Base-by-base conservation (phyloP, 2,329 filamentous ascomycete species). In the Orbilia oligospora region DNA sequence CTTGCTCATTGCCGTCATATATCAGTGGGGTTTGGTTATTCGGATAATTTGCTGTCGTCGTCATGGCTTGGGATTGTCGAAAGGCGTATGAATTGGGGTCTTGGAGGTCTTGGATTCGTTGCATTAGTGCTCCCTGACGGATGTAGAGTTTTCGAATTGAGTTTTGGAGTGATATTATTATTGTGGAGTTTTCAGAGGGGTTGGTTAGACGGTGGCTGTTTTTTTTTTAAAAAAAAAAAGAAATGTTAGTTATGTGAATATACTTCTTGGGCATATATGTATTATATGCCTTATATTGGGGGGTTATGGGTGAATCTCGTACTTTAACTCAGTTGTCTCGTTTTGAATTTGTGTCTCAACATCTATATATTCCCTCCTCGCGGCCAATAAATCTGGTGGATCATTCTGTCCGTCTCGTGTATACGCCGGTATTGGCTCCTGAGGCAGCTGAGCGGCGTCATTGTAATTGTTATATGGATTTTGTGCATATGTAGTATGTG, bases 31-130 rank as follows among this genome's bases (percentile, higher is more conserved):
- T 56, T 18, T 73, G 56, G 14, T 66, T 18, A 8, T 27, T 44
- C 9, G 38, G 33, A 8, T 44, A n/a, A n/a, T n/a, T n/a, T n/a
- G n/a, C 33, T 20, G 22, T 63, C 2, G 64, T 68, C 51, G 64
- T 68, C 63, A 75, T 75, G 1, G 71, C 63, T 33, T 75, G 71
- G n/a, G 71, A 68, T 44, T 75, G 72, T 5, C 58, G 41, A 27
- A 66, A 76, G 1, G 72, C 72, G n/a, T 61, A 58, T 10, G 72
- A 58, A 27, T 55, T 61, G 2, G 72, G 66, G 36, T 76, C 46
- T 36, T 76, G 72, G 0, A 76, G 41, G 30, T 70, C 72, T 33
- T 66, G 56, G 20, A 76, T 44, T 48, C 30, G 58, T 27, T 66
- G 72, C 20, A 46, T 24, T 0, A 76, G 18, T 3, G 30, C 30